A percentile compares a stretch with the other conserved stretches of the same genome.
phyloP scores from a whole-genome alignment of 139 green algal genomes.

The Trebouxia sp. region DNA sequence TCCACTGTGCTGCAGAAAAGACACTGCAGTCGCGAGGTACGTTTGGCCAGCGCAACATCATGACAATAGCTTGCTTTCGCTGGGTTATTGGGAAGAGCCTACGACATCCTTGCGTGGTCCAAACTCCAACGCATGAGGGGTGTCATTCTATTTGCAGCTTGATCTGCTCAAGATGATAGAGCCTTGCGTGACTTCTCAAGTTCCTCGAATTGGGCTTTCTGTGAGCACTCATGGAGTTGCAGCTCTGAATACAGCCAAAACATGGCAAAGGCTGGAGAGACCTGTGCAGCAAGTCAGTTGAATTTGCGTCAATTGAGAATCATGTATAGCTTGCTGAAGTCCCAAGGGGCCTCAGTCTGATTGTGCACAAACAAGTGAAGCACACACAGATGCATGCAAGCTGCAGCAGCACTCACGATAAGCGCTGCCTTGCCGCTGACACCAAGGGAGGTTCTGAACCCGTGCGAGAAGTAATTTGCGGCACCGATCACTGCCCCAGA shows the following conservation, averaged over 20 bases:
- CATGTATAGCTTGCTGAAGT: neutral
- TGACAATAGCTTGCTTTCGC: too few species aligned
- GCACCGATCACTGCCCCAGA: constrained; percentile 5
- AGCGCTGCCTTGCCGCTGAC: constrained; percentile 38
- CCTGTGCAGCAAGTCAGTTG: constrained; percentile 25
- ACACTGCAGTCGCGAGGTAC: too few species aligned
- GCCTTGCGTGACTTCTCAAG: constrained; percentile 2
- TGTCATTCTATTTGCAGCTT: too few species aligned
- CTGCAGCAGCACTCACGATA: constrained; percentile 3
- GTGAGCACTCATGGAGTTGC: constrained; percentile 47
- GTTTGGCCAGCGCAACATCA: too few species aligned
- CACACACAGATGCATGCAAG: neutral
- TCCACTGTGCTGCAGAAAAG: too few species aligned
- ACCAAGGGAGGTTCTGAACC: constrained; percentile 28
- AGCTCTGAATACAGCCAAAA: constrained; percentile 56
- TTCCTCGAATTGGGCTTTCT: neutral
- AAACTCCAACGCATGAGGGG: too few species aligned
- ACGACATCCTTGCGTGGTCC: too few species aligned
- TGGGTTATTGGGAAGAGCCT: too few species aligned
- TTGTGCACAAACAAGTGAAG: neutral
- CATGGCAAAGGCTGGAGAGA: constrained; percentile 46
- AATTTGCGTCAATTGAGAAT: neutral
- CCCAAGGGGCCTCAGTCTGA: neutral
- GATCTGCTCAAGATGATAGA: too few species aligned
- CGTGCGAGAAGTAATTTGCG: constrained; percentile 26